These are phyloP conservation scores for Acacia melanoxylon DNA, from an alignment of 306 rosid species.

Conservation along the genomic window DNA sequence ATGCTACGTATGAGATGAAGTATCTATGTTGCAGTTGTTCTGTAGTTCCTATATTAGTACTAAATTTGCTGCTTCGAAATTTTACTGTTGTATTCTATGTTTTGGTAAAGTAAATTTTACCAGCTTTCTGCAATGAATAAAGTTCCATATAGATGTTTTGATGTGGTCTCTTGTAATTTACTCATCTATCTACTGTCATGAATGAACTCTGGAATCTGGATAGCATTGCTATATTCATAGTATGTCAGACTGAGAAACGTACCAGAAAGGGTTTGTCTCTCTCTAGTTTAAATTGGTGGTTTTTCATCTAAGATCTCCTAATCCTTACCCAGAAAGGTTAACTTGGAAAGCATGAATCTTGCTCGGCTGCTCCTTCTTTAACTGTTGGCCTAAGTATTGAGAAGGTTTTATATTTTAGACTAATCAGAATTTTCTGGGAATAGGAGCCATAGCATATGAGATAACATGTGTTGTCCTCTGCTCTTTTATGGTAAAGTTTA, in stretches of 20 bases:
- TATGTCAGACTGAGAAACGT: background rate
- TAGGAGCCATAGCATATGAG: background rate
- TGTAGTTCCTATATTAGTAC: background rate
- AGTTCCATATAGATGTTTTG: background rate
- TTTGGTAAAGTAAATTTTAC: background rate
- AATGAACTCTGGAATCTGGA: background rate
- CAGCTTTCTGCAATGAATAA: background rate
- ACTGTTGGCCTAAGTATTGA: background rate
- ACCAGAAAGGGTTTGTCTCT: background rate
- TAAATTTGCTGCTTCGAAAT: background rate
- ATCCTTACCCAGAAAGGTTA: background rate
- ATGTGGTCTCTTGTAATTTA: background rate
- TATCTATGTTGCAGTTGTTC: background rate
- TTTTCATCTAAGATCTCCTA: background rate
- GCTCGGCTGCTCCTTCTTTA: background rate
- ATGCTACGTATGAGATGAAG: background rate
- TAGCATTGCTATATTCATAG: background rate
- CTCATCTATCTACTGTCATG: background rate
- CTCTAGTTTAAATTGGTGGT: background rate
- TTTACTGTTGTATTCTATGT: background rate
- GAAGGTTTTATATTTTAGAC: background rate
- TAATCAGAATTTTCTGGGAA: background rate
- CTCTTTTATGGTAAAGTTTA: background rate
- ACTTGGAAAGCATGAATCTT: background rate
- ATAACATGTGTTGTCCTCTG: background rate